Percentiles rank a stretch among this genome's conserved stretches.
phyloP scores from a whole-genome alignment of 2,329 filamentous ascomycete genomes.

The Exophiala sp. region DNA sequence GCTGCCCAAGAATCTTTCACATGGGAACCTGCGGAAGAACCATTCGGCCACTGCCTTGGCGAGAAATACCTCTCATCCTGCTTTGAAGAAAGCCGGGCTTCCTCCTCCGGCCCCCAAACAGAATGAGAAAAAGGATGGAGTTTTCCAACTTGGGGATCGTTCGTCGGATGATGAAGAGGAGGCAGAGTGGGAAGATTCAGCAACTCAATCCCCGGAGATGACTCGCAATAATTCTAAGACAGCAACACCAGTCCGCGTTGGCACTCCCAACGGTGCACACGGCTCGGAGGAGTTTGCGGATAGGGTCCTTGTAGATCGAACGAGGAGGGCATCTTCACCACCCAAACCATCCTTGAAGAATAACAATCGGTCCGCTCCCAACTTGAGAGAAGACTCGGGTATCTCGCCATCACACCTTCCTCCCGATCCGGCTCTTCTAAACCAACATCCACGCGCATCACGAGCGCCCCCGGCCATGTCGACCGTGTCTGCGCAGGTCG shows the following conservation, averaged over 20 bases:
- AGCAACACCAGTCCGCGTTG: conserved; percentile 22
- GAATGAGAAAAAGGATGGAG: conserved; percentile 36
- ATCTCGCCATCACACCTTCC: conserved; percentile 16
- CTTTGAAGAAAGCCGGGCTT: conserved; percentile 40
- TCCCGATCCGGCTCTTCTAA: conserved; percentile 24
- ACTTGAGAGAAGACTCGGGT: conserved; percentile 15
- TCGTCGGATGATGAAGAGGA: conserved; percentile 41
- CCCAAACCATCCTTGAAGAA: conserved; percentile 17
- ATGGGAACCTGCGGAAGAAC: conserved; percentile 44
- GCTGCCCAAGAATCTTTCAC: conserved; percentile 33
- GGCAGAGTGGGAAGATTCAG: conserved; percentile 47
- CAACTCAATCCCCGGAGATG: conserved; percentile 46
- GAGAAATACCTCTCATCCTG: conserved; percentile 37
- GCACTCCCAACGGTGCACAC: conserved; percentile 22
- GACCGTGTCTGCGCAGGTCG: conserved; percentile 45
- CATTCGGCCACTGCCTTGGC: conserved; percentile 42
- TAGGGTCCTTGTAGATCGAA: background rate
- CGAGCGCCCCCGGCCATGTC: conserved; percentile 48
- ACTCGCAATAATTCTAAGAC: conserved; percentile 43
- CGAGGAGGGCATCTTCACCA: conserved; percentile 20
- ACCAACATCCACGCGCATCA: conserved; percentile 37
- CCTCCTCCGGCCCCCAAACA: conserved; percentile 9
- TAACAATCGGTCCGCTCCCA: conserved; percentile 24
- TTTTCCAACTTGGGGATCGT: conserved; percentile 43
- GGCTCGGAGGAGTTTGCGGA: conserved; percentile 8